A percentile compares a stretch with the other conserved stretches of the same genome.
These are phyloP conservation scores for Diaporthe vaccinii DNA, from an alignment of 2,329 filamentous ascomycete species.

Conservation along the genomic window DNA sequence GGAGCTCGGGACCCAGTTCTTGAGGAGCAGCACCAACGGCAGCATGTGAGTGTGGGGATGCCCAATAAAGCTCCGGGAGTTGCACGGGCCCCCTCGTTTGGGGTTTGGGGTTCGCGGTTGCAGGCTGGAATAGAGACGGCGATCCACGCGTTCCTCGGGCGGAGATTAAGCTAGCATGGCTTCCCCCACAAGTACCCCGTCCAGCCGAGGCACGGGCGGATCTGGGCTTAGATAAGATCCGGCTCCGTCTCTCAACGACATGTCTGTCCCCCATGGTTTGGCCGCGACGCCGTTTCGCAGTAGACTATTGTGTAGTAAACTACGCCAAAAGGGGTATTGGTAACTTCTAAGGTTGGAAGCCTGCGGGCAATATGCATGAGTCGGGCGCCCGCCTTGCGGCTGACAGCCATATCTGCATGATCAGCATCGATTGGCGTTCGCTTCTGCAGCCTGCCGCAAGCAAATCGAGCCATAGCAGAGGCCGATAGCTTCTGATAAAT, in stretches of 20 bases:
- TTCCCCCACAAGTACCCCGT: constrained; percentile 9
- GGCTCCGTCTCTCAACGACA: constrained; percentile 2
- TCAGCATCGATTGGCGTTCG: not conserved
- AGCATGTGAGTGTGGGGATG: constrained; percentile 30
- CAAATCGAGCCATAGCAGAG: not conserved
- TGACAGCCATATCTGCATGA: not conserved
- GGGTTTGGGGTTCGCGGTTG: not conserved
- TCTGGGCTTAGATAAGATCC: not conserved
- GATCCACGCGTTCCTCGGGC: constrained; percentile 20
- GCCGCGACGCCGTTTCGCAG: not conserved
- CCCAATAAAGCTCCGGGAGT: constrained; percentile 13
- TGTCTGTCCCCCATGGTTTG: not conserved
- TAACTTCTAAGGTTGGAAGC: not conserved
- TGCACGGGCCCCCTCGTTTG: constrained; percentile 17
- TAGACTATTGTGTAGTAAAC: not conserved
- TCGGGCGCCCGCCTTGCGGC: not conserved
- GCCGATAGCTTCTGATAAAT: not conserved
- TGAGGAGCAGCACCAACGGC: constrained; percentile 1
- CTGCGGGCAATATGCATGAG: not conserved
- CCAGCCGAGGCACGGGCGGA: constrained; percentile 12
- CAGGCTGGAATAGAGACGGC: not conserved
- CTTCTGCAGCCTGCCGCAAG: not conserved
- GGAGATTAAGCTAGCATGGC: constrained; percentile 26
- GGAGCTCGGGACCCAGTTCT: constrained; percentile 22
- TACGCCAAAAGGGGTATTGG: too few species aligned